Conservation (phyloP, 441 rosid genomes). For the Populus trichocarpa region DNA sequence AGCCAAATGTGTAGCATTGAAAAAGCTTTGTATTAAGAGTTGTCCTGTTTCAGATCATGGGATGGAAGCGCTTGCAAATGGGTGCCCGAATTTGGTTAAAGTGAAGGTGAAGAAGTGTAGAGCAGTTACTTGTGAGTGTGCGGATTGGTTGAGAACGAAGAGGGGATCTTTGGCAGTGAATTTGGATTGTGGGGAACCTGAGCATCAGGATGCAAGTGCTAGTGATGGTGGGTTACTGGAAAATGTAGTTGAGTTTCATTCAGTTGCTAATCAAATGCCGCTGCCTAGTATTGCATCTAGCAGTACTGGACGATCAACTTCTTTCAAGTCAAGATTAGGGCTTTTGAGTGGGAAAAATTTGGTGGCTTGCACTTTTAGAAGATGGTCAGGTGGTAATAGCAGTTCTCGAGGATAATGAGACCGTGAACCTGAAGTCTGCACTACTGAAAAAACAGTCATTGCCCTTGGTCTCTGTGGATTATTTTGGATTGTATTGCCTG, state of each 20-base stretch:
- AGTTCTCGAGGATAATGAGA: slow-evolving; percentile 34
- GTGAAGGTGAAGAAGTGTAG: slow-evolving; percentile 81
- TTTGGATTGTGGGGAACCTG: slow-evolving; percentile 55
- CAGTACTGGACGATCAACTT: slow-evolving; percentile 39
- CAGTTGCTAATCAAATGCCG: slow-evolving; percentile 26
- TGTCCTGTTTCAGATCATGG: slow-evolving; percentile 59
- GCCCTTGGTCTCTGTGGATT: slow-evolving; percentile 21
- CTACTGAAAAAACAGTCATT: slow-evolving; percentile 8
- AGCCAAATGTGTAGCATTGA: slow-evolving; percentile 55
- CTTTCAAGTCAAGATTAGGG: slow-evolving; percentile 57
- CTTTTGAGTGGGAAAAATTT: slow-evolving; percentile 46
- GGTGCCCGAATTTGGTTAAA: slow-evolving; percentile 76
- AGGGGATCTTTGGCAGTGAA: slow-evolving; percentile 55
- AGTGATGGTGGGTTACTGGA: slow-evolving; percentile 60
- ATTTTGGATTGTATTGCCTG: slow-evolving; percentile 21
- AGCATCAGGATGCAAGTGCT: slow-evolving; percentile 43
- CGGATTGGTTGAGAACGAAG: slow-evolving; percentile 48
- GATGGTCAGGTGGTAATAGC: slow-evolving; percentile 50
- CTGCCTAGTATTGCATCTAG: slow-evolving; percentile 36
- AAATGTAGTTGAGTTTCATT: slow-evolving; percentile 41
- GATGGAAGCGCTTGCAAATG: slow-evolving; percentile 61
- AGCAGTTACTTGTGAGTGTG: slow-evolving; percentile 54
- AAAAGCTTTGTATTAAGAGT: slow-evolving; percentile 71
- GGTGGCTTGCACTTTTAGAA: slow-evolving; percentile 63
- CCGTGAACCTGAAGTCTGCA: slow-evolving; percentile 11